Base-by-base conservation (phyloP, 768 basidiomycete genomes). In the Tricholoma sp. region DNA sequence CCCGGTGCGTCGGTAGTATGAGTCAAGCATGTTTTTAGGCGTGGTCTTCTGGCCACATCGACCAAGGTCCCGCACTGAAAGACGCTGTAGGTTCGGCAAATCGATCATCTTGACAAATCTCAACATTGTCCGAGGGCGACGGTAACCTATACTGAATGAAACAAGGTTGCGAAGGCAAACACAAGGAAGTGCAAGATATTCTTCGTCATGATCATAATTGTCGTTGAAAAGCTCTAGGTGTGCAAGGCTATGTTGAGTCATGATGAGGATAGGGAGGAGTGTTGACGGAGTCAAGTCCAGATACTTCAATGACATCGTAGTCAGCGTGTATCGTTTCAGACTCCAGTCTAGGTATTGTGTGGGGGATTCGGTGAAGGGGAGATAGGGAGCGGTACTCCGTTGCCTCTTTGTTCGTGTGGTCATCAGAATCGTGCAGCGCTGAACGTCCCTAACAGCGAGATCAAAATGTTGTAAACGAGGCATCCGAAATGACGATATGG, bases 221-320 rank as follows among this genome's bases (percentile, higher is more conserved):
- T 47, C 44, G 47, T 48, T 48, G 28, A 57, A 63, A 15, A 59
- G 57, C 50, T 61, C 62, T 17, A 63, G 39, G 29, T 59, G 56
- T 11, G 44, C 11, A 45, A 63, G 57, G 15, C 57, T 63, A 11
- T 57, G 50, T 11, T 59, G 62, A 12, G 59, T 54, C 53, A 57
- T 45, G n/a, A 60, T 39, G 18, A 63, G 59, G 34, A 63, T 54
- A 18, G 59, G 57, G 39, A 57, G 57, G 6, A 63, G 59, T 3
- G 58, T 53, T 12, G 53, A 41, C 13, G 39, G 44, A 49, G 45
- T 12, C 9, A 63, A 45, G 34, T 54, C 50, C 13, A 54, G 29
- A 31, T 56, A 60, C 33, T 63, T 63, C 24, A 63, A 32, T 24
- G 59, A 60, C n/a, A 63, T 39, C 47, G 51, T 60, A 8, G 59